phyloP scores from a whole-genome alignment of 805 yeast species.

The Kluyveromyces starmeri region DNA sequence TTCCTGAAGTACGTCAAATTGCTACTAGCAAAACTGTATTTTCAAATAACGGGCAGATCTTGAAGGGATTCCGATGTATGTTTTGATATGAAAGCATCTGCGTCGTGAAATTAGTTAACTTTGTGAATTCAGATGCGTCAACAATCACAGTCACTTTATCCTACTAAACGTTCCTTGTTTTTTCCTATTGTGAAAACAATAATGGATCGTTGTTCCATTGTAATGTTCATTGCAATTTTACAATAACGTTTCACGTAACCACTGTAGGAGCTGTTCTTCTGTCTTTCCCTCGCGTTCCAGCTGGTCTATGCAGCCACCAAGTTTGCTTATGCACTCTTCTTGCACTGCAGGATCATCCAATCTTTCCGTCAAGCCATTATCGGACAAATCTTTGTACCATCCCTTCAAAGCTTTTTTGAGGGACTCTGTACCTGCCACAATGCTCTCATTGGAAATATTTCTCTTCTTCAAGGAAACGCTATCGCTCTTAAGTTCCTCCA shows the following conservation, averaged over 20 bases:
- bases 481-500: conserved; percentile 50
- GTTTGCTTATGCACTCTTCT: conserved; percentile 25
- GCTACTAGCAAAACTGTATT: too few relatives aligned
- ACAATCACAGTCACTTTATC: too few relatives aligned
- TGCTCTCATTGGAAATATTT: conserved; percentile 42
- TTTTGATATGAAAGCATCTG: too few relatives aligned
- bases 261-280: conserved; percentile 15
- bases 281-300: conserved; percentile 10
- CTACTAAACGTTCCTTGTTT: too few relatives aligned
- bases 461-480: conserved; percentile 40
- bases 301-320: conserved; percentile 16
- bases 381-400: conserved; percentile 43
- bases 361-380: conserved; percentile 14
- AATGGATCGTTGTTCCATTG: too few relatives aligned
- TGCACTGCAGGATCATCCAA: conserved; percentile 17
- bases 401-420: conserved; percentile 41
- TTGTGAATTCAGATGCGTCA: too few relatives aligned
- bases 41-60: too few relatives aligned
- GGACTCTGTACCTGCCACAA: conserved; percentile 39
- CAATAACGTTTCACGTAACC: conserved; percentile 15
- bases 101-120: too few relatives aligned
- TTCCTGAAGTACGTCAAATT: too few relatives aligned
- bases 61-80: too few relatives aligned
- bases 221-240: too few relatives aligned
- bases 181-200: too few relatives aligned